Evolutionary conservation across 176 grass and related monocot species (phyloP).

Genomic region (Oryza meyeriana): DNA sequence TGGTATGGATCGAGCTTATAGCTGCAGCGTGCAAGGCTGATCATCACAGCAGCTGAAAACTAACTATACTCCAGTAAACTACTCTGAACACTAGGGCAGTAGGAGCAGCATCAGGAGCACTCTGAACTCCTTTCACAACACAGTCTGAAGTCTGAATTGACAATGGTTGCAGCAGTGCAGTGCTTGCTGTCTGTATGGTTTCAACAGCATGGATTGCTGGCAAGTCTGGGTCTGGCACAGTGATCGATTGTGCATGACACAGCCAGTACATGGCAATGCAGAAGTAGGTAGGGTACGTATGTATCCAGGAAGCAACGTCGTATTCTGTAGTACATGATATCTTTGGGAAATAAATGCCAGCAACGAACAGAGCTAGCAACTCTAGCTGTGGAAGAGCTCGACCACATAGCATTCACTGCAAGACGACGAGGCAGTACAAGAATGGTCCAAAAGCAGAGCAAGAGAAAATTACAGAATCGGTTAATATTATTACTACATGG

Average conservation of each 20-base stretch:
- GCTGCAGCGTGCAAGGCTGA: no score
- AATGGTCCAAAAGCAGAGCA: no score
- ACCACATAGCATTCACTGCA: not conserved
- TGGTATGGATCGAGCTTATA: no score
- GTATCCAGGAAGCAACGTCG: not conserved
- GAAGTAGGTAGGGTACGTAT: not conserved
- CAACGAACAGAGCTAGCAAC: not conserved
- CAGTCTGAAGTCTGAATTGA: not conserved
- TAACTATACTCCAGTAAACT: no score
- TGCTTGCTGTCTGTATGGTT: not conserved
- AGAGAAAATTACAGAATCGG: no score
- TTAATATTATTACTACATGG: no score
- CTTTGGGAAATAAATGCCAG: not conserved
- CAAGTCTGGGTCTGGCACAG: not conserved
- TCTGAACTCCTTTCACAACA: not conserved
- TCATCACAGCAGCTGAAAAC: no score
- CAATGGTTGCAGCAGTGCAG: not conserved
- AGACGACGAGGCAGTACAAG: not conserved
- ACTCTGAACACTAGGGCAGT: not conserved
- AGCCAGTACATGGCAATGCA: not conserved
- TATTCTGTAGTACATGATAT: not conserved
- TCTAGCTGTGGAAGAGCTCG: not conserved
- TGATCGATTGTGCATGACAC: not conserved
- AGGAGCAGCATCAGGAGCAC: not conserved
- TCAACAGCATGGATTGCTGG: not conserved